Evolutionary conservation across 2,329 filamentous ascomycete species (phyloP).

Genomic region (Ambrosiella beaveri): DNA sequence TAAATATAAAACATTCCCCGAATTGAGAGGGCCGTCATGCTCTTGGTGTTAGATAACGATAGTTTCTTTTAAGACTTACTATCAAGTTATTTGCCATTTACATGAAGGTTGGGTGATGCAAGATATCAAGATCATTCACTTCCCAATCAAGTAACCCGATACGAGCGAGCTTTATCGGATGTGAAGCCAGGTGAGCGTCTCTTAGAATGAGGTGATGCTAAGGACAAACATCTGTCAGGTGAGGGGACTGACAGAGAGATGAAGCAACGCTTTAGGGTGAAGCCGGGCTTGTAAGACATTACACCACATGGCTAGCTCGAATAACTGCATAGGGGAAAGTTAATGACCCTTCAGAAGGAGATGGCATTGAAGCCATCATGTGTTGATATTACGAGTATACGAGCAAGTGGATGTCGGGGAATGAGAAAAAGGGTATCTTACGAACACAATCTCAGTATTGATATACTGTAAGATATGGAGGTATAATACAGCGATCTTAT

Average conservation of each 20-base stretch:
- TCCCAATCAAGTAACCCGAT: not conserved
- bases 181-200: not conserved
- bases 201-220: not conserved
- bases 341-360: too few species aligned
- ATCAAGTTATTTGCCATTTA: not conserved
- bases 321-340: too few species aligned
- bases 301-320: not conserved
- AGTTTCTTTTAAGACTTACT: not conserved
- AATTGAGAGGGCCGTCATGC: too few species aligned
- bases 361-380: too few species aligned
- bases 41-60: not conserved
- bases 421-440: too few species aligned
- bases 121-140: not conserved
- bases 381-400: too few species aligned
- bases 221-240: not conserved
- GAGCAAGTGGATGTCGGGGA: too few species aligned
- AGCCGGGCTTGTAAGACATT: not conserved
- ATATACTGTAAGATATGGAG: too few species aligned
- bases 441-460: too few species aligned
- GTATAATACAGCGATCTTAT: too few species aligned
- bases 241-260: not conserved
- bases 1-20: too few species aligned
- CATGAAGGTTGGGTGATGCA: not conserved
- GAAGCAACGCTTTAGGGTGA: not conserved
- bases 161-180: not conserved